Evolutionary conservation across 495 filamentous ascomycete species (phyloP), one percentile per base, ranked within the genome.

Genomic region (Tetracladium marchalianum): DNA sequence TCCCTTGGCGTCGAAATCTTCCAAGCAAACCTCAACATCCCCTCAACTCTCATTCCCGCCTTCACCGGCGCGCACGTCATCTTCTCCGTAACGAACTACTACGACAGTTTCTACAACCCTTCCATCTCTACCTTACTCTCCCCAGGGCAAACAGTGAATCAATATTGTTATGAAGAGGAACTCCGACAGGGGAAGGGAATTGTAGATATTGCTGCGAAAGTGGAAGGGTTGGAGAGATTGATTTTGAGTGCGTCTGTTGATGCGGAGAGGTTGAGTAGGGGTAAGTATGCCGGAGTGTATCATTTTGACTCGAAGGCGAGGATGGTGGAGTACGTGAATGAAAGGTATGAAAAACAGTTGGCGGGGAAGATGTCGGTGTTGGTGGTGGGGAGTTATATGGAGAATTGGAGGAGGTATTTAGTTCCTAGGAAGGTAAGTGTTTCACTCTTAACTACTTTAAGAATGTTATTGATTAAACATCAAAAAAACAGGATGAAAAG

Each of bases 41-140:
- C 62, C 33, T 50, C 50, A 1, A 66, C 67, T 1, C 63, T 81
- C 0, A 51, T 51, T 2, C 18, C 35, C 10, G 76, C 73, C 15
- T 71, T 81, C 53, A 32, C 52, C 5, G 69, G 66, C 27, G 70
- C 68, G 1, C 57, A 64, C 39, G 69, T 61, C 18, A 70, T 79
- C 56, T 81, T 77, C 54, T 57, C 62, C 42, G 66, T 69, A 38
- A 80, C 75, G 0, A 71, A 80, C 40, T 79, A 73, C 60, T 71
- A 64, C 65, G 42, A 36, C 1, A 22, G 54, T 4, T 53, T 63
- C 51, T 50, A 55, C 33, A 60, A 58, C 36, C 62, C 66, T 6
- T 47, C 54, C 33, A 58, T 50, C 35, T 33, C 44, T 18, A 49
- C 42, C 15, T 43, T 46, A 27, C 59, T 55, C 22, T 44, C 49